Percentiles rank a stretch among this genome's conserved stretches.
Evolutionary conservation across 768 basidiomycete species (phyloP).

Genomic region (Suillus spraguei): DNA sequence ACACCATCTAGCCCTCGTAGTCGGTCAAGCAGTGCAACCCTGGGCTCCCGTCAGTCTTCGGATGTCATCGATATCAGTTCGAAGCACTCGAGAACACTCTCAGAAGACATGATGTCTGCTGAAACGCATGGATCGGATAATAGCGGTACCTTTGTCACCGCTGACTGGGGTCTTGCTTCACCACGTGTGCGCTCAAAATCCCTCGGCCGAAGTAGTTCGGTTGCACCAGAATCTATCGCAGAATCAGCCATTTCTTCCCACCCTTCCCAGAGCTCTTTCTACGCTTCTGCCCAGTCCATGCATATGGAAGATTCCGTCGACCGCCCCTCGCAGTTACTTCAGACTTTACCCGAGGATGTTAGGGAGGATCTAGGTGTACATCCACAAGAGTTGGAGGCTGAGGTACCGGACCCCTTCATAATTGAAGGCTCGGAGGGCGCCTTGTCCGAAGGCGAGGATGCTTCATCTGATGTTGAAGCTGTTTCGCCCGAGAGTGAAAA

Average conservation of each 20-base stretch:
- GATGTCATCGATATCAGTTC: constrained; percentile 29
- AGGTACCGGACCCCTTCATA: constrained; percentile 63
- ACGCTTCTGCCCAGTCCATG: constrained; percentile 7
- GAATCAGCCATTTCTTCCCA: constrained; percentile 8
- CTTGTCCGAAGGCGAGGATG: constrained; percentile 34
- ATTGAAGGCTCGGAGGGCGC: constrained; percentile 54
- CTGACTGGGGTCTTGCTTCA: background rate
- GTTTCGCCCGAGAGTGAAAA: constrained; percentile 23
- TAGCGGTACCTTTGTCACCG: constrained; percentile 24
- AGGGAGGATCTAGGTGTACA: constrained; percentile 10
- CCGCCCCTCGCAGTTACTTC: constrained; percentile 6
- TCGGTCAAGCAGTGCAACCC: constrained; percentile 1
- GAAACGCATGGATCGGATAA: constrained; percentile 18
- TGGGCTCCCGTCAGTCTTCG: background rate
- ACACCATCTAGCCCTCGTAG: constrained; percentile 19
- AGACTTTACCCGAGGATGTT: constrained; percentile 16
- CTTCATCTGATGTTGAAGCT: constrained; percentile 24
- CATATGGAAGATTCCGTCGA: constrained; percentile 1
- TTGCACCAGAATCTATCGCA: constrained; percentile 8
- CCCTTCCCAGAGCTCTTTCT: constrained; percentile 5
- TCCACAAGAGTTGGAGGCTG: constrained; percentile 43
- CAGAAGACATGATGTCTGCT: constrained; percentile 3
- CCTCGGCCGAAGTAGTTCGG: constrained; percentile 11
- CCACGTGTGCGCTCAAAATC: constrained; percentile 17
- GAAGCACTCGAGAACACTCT: background rate